Percentiles rank a stretch among this genome's conserved stretches.
phyloP scores from a whole-genome alignment of 306 rosid genomes.

The Arachis stenosperma region DNA sequence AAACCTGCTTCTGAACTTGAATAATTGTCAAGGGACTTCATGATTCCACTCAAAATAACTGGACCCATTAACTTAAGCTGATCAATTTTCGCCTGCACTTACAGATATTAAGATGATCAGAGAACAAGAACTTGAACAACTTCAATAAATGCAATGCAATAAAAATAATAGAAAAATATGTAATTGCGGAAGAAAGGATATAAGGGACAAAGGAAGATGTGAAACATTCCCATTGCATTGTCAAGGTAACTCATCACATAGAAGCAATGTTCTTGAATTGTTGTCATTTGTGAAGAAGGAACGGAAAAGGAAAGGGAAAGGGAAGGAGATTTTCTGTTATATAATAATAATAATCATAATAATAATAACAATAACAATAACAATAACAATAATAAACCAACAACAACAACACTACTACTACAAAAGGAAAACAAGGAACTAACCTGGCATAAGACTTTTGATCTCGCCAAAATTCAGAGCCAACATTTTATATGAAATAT shows the following conservation, averaged over 20 bases:
- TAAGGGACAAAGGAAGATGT: background rate
- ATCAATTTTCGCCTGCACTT: conserved; percentile 75
- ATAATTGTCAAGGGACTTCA: conserved; percentile 88
- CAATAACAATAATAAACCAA: too few relatives aligned
- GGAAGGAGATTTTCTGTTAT: too few relatives aligned
- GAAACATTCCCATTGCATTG: conserved; percentile 31
- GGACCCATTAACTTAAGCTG: conserved; percentile 96
- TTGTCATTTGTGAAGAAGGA: background rate
- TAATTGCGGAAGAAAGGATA: conserved; percentile 11
- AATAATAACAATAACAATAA: too few relatives aligned
- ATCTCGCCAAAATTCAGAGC: conserved; percentile 2
- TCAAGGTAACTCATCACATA: background rate
- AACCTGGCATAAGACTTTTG: background rate
- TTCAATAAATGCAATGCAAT: conserved; percentile 3
- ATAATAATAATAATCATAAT: too few relatives aligned
- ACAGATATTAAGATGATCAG: conserved; percentile 36
- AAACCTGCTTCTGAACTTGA: conserved; percentile 78
- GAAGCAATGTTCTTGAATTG: conserved; percentile 7
- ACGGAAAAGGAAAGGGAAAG: conserved; percentile 1
- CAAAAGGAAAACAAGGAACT: background rate
- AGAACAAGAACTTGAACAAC: conserved; percentile 13
- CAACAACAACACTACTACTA: too few relatives aligned
- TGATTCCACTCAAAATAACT: conserved; percentile 82
- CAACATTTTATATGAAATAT: background rate
- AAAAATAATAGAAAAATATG: conserved; percentile 8